Evolutionary conservation across 192 early-diverging fungal species (phyloP), one percentile per base, ranked within the genome.

Genomic region (Dimargaris cristalligena): DNA sequence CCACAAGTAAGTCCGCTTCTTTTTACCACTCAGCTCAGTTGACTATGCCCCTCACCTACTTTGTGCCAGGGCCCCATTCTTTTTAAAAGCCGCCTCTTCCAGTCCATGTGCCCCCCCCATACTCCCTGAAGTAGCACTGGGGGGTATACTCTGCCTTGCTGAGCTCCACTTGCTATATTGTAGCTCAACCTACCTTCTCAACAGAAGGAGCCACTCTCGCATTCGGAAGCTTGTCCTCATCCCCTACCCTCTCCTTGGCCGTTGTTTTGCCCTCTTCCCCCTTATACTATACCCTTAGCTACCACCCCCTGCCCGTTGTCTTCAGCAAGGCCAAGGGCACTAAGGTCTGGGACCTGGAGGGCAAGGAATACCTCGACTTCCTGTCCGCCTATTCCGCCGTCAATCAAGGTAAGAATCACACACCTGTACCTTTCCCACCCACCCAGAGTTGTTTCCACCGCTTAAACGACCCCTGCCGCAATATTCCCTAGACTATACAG

Each of bases 271-370:
- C 32, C 0, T 58, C 22, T 33, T 3, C 16, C 3, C 4, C 22
- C 2, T 1, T 59, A n/a, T 22, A 30, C 48, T 9, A 31, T 6
- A 58, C 2, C 28, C 10, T 11, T 60, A 84, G 82, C 80, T 99
- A 99, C 71, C 95, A 99, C 69, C 95, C 95, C 26, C 74, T 99
- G 35, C 92, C 92, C 10, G 84, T 93, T 1, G 95, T 99, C 41
- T 88, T 95, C 66, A 67, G 82, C 62, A 79, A 79, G 58, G 95
- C 82, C 35, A 34, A 92, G 66, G 95, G 95, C 16, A 80, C 88
- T 18, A 80, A 87, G 72, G 92, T 99, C 52, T 91, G 86, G 85
- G 95, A 99, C 66, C 90, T 89, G 44, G 95, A 92, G 74, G 83
- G 82, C 63, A 69, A 75, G 32, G 68, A 73, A 63, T 88, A 85